Percentiles rank a stretch among this genome's conserved stretches.
Conservation (phyloP, 2,329 filamentous ascomycete genomes). For the Fusarium torreyae region DNA sequence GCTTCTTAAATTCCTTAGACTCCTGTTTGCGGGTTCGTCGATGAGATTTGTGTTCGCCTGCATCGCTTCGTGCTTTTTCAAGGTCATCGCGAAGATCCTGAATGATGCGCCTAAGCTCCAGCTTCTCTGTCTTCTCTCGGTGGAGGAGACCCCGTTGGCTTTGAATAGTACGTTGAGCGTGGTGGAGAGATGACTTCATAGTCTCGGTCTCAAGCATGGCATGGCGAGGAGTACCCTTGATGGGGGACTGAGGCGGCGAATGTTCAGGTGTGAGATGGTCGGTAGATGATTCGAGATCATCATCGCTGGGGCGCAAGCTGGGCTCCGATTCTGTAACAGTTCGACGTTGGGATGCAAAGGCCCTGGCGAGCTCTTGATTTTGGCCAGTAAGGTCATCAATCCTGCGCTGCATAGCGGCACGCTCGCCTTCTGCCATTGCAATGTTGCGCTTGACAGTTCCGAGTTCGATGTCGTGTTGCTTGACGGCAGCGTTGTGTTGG, state of each 20-base stretch:
- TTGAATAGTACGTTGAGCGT: constrained; percentile 97
- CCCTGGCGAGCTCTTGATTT: constrained; percentile 91
- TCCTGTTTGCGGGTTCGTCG: constrained; percentile 76
- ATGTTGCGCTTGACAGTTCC: constrained; percentile 86
- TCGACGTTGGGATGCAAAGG: constrained; percentile 81
- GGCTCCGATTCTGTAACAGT: constrained; percentile 76
- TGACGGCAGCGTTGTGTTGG: constrained; percentile 82
- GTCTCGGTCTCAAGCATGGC: constrained; percentile 96
- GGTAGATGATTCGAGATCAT: constrained; percentile 74
- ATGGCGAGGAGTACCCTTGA: constrained; percentile 92
- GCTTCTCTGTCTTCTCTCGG: constrained; percentile 98
- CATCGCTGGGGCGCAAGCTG: constrained; percentile 70
- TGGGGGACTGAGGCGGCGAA: constrained; percentile 90
- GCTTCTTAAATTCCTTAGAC: constrained; percentile 83
- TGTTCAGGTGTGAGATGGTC: constrained; percentile 87
- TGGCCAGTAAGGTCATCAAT: constrained; percentile 90
- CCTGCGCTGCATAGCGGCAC: constrained; percentile 83
- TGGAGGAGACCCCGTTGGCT: constrained; percentile 95
- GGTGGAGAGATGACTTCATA: constrained; percentile 91
- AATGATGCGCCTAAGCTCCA: constrained; percentile 94
- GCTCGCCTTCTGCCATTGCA: constrained; percentile 83
- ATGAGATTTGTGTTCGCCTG: constrained; percentile 60
- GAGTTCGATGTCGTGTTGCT: constrained; percentile 91
- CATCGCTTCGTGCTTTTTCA: constrained; percentile 76
- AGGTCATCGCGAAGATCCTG: constrained; percentile 96